Evolutionary conservation across 2,329 filamentous ascomycete species (phyloP), one percentile per base, ranked within the genome.

Genomic region (Calycina herbarum): DNA sequence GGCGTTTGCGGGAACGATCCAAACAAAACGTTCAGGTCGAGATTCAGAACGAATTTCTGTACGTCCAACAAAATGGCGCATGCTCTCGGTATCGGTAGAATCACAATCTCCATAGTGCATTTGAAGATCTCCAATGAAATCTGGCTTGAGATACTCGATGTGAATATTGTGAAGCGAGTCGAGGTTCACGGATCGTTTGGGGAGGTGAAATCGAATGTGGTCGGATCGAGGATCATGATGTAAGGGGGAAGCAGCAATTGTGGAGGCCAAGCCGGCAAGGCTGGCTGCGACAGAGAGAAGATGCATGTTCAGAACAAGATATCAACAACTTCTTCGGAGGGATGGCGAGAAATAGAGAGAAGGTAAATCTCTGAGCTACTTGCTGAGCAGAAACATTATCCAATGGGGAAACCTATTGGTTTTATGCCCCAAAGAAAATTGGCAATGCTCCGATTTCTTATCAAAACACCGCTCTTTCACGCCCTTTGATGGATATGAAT

Each of bases 81-180:
- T 56, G 10, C 42, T 54, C 59, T 40, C 35, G 17, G 87, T 87
- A 58, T 87, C 86, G 75, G 90, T 51, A 90, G 71, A 88, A 85
- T 61, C 83, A 78, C 82, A 82, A 38, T 88, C 86, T 76, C 90
- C 86, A 68, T 89, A 87, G 74, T 91, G 90, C 42, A 68, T 61
- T 17, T 65, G 60, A 17, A 68, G 64, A 11, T 66, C 64, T 10
- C 66, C 66, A 29, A 56, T 38, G 24, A 66, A 68, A 35, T 67
- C 66, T 79, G 90, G 89, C 77, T 87, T 90, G 71, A 57, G 40
- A 58, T 69, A 69, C 3, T 64, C 62, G 24, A 85, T 73, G 56
- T 83, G 78, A 35, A 84, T 75, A 69, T 85, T 85, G 70, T 84
- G 81, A 66, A 84, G 13, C n/a, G 66, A 67, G 27, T 65, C 63